Evolutionary conservation across 2,329 filamentous ascomycete genomes (phyloP), one percentile per base, ranked within the genome.

Genomic region (Coniochaeta prunicola): DNA sequence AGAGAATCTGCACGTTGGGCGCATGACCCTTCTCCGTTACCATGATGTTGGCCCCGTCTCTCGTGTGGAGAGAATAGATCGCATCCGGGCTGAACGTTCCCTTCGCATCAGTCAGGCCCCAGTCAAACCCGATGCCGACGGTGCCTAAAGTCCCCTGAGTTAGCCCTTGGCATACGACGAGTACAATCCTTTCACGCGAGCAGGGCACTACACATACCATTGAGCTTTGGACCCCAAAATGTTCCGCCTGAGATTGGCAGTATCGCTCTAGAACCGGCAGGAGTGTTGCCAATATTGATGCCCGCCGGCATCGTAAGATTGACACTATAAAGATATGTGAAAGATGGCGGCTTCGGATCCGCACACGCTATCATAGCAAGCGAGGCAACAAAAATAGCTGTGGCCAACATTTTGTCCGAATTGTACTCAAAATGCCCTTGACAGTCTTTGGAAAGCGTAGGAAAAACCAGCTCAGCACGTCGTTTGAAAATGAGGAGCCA

Each of bases 11-110:
- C 30, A 74, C 70, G 13, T 70, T 64, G 36, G 74, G 72, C 1
- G 71, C 68, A 6, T 70, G 71, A 0, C 74, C 74, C 28, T 63
- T 65, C 50, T 73, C 73, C 28, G 68, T 68, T 19, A 75, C 71
- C 53, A 70, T 67, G 31, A 76, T 74, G 56, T 72, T 68, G 13
- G 66, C 70, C 3, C 73, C 72, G 59, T 76, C 73, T 19, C 65
- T 57, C 0, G 74, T 76, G n/a, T 69, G 62, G 17, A 76, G 63
- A n/a, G 71, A 68, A 42, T 76, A 76, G 17, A 73, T 64, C 15
- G 72, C 73, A 48, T 75, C 70, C 0, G 74, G 73, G 58, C 69
- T 72, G 63, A 76, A 76, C 4, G 66, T 61, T 9, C 73, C 71
- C 21, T 69, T 68, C 19, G 61, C 62, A 59, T 74, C 71, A 0